Conservation (phyloP, 306 rosid species). For the apple (Malus domestica) region ASM211411v1 NC_041791.1:3573001-3573500, state of each 20-base stretch:
- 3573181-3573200: slow-evolving; percentile 87
- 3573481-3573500: neutral
- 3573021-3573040: slow-evolving; percentile 72
- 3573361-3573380: neutral
- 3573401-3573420: neutral
- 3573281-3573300: slow-evolving; percentile 27
- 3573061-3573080: slow-evolving; percentile 54
- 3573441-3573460: neutral
- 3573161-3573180: slow-evolving; percentile 75
- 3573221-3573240: slow-evolving; percentile 73
- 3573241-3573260: slow-evolving; percentile 53
- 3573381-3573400: neutral
- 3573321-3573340: slow-evolving; percentile 84
- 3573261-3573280: slow-evolving; percentile 40
- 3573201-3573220: slow-evolving; percentile 62
- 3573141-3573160: slow-evolving; percentile 50
- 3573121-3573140: slow-evolving; percentile 46
- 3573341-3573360: slow-evolving; percentile 31
- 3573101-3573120: slow-evolving; percentile 47
- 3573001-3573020: slow-evolving; percentile 54
- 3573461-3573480: neutral
- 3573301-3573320: slow-evolving; percentile 54
- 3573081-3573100: slow-evolving; percentile 42
- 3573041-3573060: slow-evolving; percentile 57
- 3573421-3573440: neutral